Conservation (phyloP, 441 rosid genomes). For the Manihot esculenta region DNA sequence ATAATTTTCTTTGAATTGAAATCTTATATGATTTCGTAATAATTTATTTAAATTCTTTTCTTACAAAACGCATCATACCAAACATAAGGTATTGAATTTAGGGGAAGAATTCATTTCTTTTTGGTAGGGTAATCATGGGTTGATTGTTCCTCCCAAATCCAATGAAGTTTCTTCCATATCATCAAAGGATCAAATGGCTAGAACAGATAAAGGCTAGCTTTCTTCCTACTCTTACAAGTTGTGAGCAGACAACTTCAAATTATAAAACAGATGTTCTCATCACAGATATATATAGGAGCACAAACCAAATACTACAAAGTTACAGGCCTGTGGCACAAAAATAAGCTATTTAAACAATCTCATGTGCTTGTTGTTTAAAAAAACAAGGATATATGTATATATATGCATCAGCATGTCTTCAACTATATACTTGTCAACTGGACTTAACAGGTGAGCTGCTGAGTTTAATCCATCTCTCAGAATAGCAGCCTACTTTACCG, state of each 20-base stretch:
- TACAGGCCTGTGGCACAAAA: conserved; percentile 7
- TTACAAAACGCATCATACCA: too few species aligned
- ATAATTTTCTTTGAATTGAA: too few species aligned
- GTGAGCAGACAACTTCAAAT: neutral
- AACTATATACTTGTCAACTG: conserved; percentile 7
- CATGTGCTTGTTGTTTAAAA: neutral
- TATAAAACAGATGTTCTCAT: neutral
- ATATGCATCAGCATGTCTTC: conserved; percentile 8
- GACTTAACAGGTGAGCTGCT: neutral
- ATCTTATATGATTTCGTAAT: too few species aligned
- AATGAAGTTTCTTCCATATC: neutral
- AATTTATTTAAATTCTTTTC: too few species aligned
- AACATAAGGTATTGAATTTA: neutral
- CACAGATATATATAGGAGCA: conserved; percentile 11
- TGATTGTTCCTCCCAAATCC: neutral
- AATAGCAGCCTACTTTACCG: conserved; percentile 16
- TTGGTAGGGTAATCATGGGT: neutral
- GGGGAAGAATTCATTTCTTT: neutral
- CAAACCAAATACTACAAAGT: conserved; percentile 4
- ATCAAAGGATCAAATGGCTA: neutral
- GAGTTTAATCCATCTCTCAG: conserved; percentile 3
- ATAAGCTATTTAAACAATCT: conserved; percentile 15
- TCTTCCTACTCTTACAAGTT: neutral
- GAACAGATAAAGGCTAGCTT: neutral
- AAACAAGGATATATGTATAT: neutral